Conservation (phyloP, 2,329 filamentous ascomycete species). For the Aspergillus uvarum region DNA sequence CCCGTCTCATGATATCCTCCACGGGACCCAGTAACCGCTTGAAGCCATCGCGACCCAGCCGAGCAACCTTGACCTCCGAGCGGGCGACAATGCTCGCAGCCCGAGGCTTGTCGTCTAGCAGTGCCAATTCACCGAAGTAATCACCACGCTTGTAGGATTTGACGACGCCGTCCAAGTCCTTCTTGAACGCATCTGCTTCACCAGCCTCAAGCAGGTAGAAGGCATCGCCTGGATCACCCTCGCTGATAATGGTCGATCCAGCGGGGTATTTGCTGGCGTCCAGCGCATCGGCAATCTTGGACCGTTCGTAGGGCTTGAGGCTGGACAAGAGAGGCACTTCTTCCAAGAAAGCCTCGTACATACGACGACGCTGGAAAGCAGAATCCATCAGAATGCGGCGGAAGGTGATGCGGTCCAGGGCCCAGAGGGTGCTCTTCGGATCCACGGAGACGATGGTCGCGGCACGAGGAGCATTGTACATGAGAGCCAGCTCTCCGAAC, state of each 20-base stretch:
- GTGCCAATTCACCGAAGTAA: conserved; percentile 92
- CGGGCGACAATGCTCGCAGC: conserved; percentile 83
- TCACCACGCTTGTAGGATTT: conserved; percentile 87
- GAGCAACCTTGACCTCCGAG: conserved; percentile 89
- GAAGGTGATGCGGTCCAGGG: conserved; percentile 92
- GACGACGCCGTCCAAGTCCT: conserved; percentile 67
- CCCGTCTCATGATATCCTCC: conserved; percentile 86
- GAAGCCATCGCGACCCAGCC: conserved; percentile 89
- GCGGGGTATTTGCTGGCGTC: conserved; percentile 83
- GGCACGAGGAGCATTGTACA: conserved; percentile 97
- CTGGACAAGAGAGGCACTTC: conserved; percentile 83
- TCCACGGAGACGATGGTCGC: conserved; percentile 88
- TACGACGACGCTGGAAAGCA: conserved; percentile 89
- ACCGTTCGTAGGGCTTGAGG: conserved; percentile 87
- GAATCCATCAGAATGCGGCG: conserved; percentile 98
- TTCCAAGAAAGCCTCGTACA: conserved; percentile 96
- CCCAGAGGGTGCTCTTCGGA: conserved; percentile 79
- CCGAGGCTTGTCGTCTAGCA: conserved; percentile 89
- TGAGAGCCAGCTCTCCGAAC: conserved; percentile 93
- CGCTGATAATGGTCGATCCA: conserved; percentile 80
- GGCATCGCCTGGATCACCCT: conserved; percentile 86
- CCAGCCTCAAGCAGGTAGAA: conserved; percentile 91
- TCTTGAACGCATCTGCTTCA: conserved; percentile 81
- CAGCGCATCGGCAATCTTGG: conserved; percentile 94
- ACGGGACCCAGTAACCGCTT: conserved; percentile 90